Base-by-base conservation (phyloP, 2,329 filamentous ascomycete species). In the Lecanoromycetidae sp. region DNA sequence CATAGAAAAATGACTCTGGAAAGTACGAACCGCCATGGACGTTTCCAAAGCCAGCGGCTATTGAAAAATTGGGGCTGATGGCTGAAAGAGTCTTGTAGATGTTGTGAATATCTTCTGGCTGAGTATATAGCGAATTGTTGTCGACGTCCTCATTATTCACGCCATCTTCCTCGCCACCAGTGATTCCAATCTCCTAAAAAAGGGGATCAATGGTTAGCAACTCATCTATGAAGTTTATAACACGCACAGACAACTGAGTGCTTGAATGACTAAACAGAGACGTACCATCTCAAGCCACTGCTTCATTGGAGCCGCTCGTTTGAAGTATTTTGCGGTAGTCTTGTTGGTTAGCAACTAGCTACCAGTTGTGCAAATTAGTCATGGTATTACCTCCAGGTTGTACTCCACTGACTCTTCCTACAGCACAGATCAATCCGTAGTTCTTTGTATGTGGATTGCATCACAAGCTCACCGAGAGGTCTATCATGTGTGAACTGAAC, bases 201-300 rank as follows among this genome's bases (percentile, higher is more conserved):
- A n/a, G n/a, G 74, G 77, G 51, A 17, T 15, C 36, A 13, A 44
- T 9, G n/a, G n/a, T n/a, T n/a, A n/a, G n/a, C n/a, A n/a, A n/a
- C n/a, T n/a, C n/a, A n/a, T n/a, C n/a, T n/a, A n/a, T n/a, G n/a
- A n/a, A n/a, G n/a, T n/a, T n/a, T n/a, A n/a, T n/a, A n/a, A n/a
- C n/a, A 48, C n/a, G n/a, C 2, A 19, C 12, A 23, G 1, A n/a
- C n/a, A 8, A 41, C 6, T 17, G 19, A 13, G 15, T 19, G 5
- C 57, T 66, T 59, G 65, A 87, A 84, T n/a, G n/a, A n/a, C n/a
- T n/a, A n/a, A n/a, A n/a, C n/a, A n/a, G n/a, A n/a, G n/a, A n/a
- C n/a, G n/a, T n/a, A n/a, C n/a, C 90, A 96, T 98, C 79, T 98
- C 91, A 58, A 98, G 80, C 87, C 87, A 96, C 71, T 95, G 87